Percentiles rank a stretch among this genome's conserved stretches.
phyloP scores from a whole-genome alignment of 1,284 basidiomycete genomes.

The Moesziomyces sp. region DNA sequence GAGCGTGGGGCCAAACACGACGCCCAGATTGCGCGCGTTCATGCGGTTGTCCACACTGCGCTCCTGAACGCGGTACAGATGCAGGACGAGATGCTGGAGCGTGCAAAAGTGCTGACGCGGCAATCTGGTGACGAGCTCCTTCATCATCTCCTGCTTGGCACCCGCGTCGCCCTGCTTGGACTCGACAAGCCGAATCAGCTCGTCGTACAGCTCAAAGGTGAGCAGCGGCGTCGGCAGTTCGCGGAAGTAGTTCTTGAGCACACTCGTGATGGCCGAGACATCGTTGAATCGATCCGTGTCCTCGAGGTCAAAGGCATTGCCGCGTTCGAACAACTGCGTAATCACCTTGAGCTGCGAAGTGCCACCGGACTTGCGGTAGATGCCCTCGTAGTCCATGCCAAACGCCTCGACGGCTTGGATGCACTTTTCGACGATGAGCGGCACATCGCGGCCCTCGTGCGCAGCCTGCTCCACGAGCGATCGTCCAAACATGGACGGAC shows the following conservation, averaged over 20 bases:
- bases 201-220: slow-evolving; percentile 89
- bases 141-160: slow-evolving; percentile 50
- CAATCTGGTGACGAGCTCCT: slow-evolving; percentile 79
- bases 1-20: slow-evolving; percentile 98
- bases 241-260: slow-evolving; percentile 96
- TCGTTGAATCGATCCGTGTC: slow-evolving; percentile 94
- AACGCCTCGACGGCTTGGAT: slow-evolving; percentile 67
- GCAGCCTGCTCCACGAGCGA: slow-evolving; percentile 84
- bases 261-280: slow-evolving; percentile 94
- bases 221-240: slow-evolving; percentile 87
- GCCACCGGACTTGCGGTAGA: slow-evolving; percentile 97
- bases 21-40: slow-evolving; percentile 95
- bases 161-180: slow-evolving; percentile 14
- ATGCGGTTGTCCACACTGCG: slow-evolving; percentile 80
- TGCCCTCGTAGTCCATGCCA: slow-evolving; percentile 88
- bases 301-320: slow-evolving; percentile 87
- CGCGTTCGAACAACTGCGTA: slow-evolving; percentile 92
- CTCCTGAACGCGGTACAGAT: slow-evolving; percentile 74
- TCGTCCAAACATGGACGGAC: slow-evolving; percentile 88
- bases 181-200: slow-evolving; percentile 73
- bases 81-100: slow-evolving; percentile 82
- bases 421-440: slow-evolving; percentile 89
- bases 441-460: slow-evolving; percentile 79
- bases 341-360: slow-evolving; percentile 90
- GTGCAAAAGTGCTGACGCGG: slow-evolving; percentile 90